Base-by-base conservation (phyloP, 2,329 filamentous ascomycete species). In the Nemania bipapillata region DNA sequence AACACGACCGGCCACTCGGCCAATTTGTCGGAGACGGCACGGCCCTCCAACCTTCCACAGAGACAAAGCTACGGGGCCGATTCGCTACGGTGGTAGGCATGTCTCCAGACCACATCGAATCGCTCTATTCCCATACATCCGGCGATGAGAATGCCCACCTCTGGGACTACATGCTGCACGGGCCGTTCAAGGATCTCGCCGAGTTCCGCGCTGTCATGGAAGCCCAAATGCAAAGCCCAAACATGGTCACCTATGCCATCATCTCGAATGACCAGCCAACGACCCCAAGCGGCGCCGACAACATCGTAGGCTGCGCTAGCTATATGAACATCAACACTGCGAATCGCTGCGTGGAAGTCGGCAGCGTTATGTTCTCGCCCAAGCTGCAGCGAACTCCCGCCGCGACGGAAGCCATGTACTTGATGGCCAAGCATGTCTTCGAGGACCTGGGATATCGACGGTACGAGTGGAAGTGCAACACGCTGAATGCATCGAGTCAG, bases 401-500 rank as follows among this genome's bases (percentile, higher is more conserved):
- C 6, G 85, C 87, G 0, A 91, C 88, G 0, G 89, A 91, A 75
- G 82, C 84, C 0, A 81, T 86, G 68, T 89, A 86, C 68, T 78
- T 91, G 1, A 75, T 90, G n/a, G 81, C 86, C 50, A 79, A 80
- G 42, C 80, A 87, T 63, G 83, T 83, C 0, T 87, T 91, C 71
- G 83, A 86, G 3, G 80, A 82, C 1, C 74, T 90, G 24, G 82
- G 84, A 0, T 89, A 87, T 74, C 77, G 84, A 3, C 80, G 89
- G 7, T 83, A 89, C 3, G 88, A 90, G 76, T 91, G 89, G 89
- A 91, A 91, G 73, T 88, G 86, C 61, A 84, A 91, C 74, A 72
- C 81, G 17, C 78, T 88, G 11, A 91, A 91, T 74, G 79, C 72
- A 40, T 80, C 84, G 0, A 89, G 86, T 52, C 79, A 82, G 15